Base-by-base conservation (phyloP, 352 stramenopile species). In the Pythium periplocum region DNA sequence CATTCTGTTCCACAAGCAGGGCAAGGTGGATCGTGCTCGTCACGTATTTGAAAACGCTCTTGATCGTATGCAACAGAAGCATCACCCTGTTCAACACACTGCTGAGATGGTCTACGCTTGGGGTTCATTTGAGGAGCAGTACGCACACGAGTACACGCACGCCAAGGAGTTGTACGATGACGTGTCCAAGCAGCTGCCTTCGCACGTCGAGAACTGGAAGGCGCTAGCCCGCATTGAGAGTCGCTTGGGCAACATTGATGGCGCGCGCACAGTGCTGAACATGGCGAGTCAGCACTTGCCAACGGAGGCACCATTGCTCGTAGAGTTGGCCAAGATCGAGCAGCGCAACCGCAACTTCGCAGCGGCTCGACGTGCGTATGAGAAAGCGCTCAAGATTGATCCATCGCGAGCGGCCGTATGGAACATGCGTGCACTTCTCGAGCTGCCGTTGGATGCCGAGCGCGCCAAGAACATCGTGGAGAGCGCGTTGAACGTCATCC, bases 291-390 rank as follows among this genome's bases (percentile, higher is more conserved):
- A 93, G 66, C 74, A 88, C 52, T 72, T 88, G 10, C 72, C 66
- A 7, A 83, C 79, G 31, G 77, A 91, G 51, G 73, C 67, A 42
- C 75, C 80, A 48, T 52, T 95, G 58, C 67, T 93, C 2, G 62
- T 92, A 33, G 74, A 88, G n/a, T 49, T 90, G 6, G 82, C 66
- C 54, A 93, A 95, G 65, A 86, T 93, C 43, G 84, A 95, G 49
- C 78, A 90, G 54, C 71, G 73, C 12, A 73, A 86, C 43, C 67
- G 71, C n/a, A 81, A 84, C 41, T 77, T 78, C 26, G 63, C 66
- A 26, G 67, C 66, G 17, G 84, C 84, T 12, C 82, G 84, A 1
- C 51, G 62, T 1, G 80, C 82, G 37, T 84, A 78, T 33, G 78
- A 91, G 60, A 82, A 85, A 43, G 84, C 80, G n/a, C 68, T 95